Evolutionary conservation across 169 alveolate species (phyloP).

Genomic region (Plasmodium vivax): DNA sequence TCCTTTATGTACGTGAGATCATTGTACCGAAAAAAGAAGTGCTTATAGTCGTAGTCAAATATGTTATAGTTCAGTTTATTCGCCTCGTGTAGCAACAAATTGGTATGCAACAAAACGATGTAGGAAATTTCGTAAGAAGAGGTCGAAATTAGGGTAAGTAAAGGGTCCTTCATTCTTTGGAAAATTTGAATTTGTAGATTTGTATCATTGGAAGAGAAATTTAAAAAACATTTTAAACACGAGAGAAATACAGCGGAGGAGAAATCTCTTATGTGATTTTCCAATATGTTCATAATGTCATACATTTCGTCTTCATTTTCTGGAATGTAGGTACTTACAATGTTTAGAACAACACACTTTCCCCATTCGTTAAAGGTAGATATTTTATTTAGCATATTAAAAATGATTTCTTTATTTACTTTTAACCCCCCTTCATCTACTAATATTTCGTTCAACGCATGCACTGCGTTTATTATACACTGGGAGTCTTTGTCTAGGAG

Average conservation of each 20-base stretch:
- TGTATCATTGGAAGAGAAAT: slow-evolving; percentile 81
- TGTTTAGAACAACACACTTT: slow-evolving; percentile 93
- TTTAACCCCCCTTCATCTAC: slow-evolving; percentile 95
- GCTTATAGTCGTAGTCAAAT: slow-evolving; percentile 83
- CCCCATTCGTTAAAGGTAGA: slow-evolving; percentile 97
- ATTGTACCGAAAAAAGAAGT: slow-evolving; percentile 86
- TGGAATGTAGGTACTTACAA: slow-evolving; percentile 93
- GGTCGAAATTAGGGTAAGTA: slow-evolving; percentile 85
- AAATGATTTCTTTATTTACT: slow-evolving; percentile 88
- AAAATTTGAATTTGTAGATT: slow-evolving; percentile 84
- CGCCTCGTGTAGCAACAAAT: slow-evolving; percentile 73
- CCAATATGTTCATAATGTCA: slow-evolving; percentile 97
- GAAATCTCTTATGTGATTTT: slow-evolving; percentile 94
- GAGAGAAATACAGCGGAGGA: slow-evolving; percentile 96
- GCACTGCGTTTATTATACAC: slow-evolving; percentile 91
- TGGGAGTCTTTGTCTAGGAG: slow-evolving; percentile 91
- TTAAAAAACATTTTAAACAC: slow-evolving; percentile 87
- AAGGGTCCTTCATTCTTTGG: slow-evolving; percentile 84
- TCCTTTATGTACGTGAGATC: slow-evolving; percentile 89
- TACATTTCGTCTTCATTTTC: slow-evolving; percentile 94
- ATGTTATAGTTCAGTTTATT: slow-evolving; percentile 52
- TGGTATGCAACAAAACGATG: slow-evolving; percentile 82
- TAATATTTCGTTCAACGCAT: slow-evolving; percentile 94
- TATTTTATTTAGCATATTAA: slow-evolving; percentile 84
- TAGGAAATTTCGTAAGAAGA: slow-evolving; percentile 86